Conservation (phyloP, 495 filamentous ascomycete genomes). For the Hyphodiscus hymeniophilus region DNA sequence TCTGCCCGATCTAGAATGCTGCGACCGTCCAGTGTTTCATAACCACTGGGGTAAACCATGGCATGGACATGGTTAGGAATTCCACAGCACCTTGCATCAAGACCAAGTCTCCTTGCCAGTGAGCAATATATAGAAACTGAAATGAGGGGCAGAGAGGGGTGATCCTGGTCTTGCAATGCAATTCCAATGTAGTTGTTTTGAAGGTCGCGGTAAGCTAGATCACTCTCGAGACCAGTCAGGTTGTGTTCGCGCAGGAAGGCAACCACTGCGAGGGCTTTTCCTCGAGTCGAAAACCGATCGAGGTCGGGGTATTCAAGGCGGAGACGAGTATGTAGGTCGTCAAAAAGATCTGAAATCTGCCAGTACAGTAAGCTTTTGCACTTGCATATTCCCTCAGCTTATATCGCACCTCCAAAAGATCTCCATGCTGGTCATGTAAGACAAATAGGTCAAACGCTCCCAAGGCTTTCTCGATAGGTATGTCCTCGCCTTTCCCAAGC, state of each 20-base stretch:
- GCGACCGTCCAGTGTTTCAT: conserved; percentile 54
- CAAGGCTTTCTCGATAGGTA: conserved; percentile 65
- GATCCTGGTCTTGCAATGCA: conserved; percentile 56
- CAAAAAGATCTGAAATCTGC: conserved; percentile 53
- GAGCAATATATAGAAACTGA: conserved; percentile 51
- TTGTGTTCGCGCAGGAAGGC: conserved; percentile 55
- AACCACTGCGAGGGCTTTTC: conserved; percentile 59
- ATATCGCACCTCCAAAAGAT: conserved; percentile 58
- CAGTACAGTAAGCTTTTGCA: not conserved
- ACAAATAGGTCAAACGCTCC: conserved; percentile 85
- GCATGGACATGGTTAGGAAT: conserved; percentile 77
- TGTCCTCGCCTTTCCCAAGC: conserved; percentile 38
- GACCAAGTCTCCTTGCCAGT: conserved; percentile 45
- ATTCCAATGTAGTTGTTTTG: conserved; percentile 81
- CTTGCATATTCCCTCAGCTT: not conserved
- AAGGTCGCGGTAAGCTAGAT: conserved; percentile 63
- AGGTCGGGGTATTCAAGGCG: conserved; percentile 39
- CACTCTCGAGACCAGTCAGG: conserved; percentile 56
- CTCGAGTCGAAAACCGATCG: conserved; percentile 43
- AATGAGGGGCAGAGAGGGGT: conserved; percentile 71
- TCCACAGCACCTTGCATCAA: conserved; percentile 64
- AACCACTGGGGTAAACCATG: conserved; percentile 50
- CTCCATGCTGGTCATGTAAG: conserved; percentile 57
- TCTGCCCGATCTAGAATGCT: conserved; percentile 17
- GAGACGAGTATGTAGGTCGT: conserved; percentile 51